Evolutionary conservation across 805 yeast species (phyloP), one percentile per base, ranked within the genome.

Genomic region (Pichia sporocuriosa): DNA sequence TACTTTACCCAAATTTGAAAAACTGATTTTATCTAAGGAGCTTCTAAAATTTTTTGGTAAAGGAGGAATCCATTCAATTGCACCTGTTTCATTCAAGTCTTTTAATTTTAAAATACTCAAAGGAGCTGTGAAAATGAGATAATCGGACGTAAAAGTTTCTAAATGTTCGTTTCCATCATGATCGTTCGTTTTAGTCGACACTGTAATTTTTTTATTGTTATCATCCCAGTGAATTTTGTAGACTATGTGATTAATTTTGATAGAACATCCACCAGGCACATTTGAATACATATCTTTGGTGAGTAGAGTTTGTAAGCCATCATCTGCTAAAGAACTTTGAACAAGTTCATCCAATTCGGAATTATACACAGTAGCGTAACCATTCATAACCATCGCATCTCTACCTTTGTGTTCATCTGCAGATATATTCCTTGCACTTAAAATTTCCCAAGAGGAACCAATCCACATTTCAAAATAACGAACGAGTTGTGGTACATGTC

Each of bases 401-500:
- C 96, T 69, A 4, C 96, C 95, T 35, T 72, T 71, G 49, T 75
- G 79, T 32, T 70, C 79, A 62, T 77, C 53, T 2, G 44, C 28
- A 21, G 36, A 21, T 21, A 56, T 46, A 46, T 73, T 75, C 48
- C 78, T 75, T 2, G 81, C 81, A 53, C 93, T 81, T 35, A 81
- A 63, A 21, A 58, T 61, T 22, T 72, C 74, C 78, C 87, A 78
- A 25, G 80, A 69, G 19, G 81, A 67, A 1, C 95, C 96, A 54
- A 77, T 78, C 90, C 94, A 87, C 39, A 83, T 62, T 58, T 87
- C 96, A 25, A 49, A 40, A 39, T 65, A 65, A 52, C 94, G 67
- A 12, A 72, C 52, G 39, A 73, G 51, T 45, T 77, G 75, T 2
- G 76, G 73, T 10, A 78, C 69, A 48, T 66, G 66, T 31, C 56